Base-by-base conservation (phyloP, 306 rosid species). In the Fragaria nilgerrensis region DNA sequence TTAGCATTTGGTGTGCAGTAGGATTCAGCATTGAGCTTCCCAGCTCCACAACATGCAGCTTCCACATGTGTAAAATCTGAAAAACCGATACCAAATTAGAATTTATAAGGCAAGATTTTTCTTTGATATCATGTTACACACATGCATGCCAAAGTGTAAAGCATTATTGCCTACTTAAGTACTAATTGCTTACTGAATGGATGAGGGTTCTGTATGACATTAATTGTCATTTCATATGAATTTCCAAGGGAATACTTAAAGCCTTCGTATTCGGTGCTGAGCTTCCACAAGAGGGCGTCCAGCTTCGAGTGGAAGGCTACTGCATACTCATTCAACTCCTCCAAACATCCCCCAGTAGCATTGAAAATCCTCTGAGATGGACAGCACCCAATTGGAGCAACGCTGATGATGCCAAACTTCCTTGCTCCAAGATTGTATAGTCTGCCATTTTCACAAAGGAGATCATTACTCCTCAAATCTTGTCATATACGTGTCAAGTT, bases 191-290 rank as follows among this genome's bases (percentile, higher is more conserved):
- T 75, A 83, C 83, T 55, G 48, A 44, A 78, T 62, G 15, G 71
- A 43, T 50, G 44, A 48, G 83, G 83, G 63, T 75, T 75, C 11
- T 78, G 71, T 39, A 78, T 70, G 25, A 75, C 68, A 36, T 64
- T 75, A 0, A 70, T 39, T 50, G 86, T 78, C 80, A 79, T 83
- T 23, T 62, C 71, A 32, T 56, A 78, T 22, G 83, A 59, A 66
- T 82, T 82, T 41, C 86, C 80, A 68, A 78, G 80, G 16, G 86
- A 75, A 55, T 78, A 78, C 48, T 69, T 63, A 74, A 78, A 78
- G 62, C 25, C 73, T 63, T 74, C 17, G 10, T 5, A 43, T 55
- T 82, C 15, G 16, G 63, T 43, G 77, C 86, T 83, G 56, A 78
- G 75, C 64, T 45, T 75, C 45, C 0, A 27, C 80, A 78, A 45